These are phyloP conservation scores for Yamadazyma friedrichii DNA, from an alignment of 1,139 yeast species.

Conservation along the genomic window DNA sequence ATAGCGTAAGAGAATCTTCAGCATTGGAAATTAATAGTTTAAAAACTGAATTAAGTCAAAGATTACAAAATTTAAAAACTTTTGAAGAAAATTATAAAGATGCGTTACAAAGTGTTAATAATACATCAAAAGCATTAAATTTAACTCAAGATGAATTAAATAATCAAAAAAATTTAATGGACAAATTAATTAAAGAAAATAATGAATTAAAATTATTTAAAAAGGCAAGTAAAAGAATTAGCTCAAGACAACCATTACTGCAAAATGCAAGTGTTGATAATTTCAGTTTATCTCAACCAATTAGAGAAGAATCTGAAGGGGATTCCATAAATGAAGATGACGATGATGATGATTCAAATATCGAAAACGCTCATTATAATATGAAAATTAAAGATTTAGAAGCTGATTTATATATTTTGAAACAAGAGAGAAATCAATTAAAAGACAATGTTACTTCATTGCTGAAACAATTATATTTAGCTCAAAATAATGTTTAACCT, in stretches of 20 bases:
- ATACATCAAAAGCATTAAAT: conserved; percentile 72
- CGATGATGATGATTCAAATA: conserved; percentile 48
- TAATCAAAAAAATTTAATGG: conserved; percentile 56
- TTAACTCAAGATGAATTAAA: conserved; percentile 70
- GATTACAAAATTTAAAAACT: conserved; percentile 33
- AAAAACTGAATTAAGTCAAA: conserved; percentile 32
- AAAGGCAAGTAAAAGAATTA: conserved; percentile 38
- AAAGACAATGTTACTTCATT: conserved; percentile 60
- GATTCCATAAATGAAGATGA: conserved; percentile 7
- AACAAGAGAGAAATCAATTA: conserved; percentile 81
- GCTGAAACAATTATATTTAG: conserved; percentile 52
- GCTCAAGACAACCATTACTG: conserved; percentile 24
- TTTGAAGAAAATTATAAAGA: conserved; percentile 61
- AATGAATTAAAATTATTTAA: conserved; percentile 63
- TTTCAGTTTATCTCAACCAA: conserved; percentile 12
- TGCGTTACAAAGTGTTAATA: conserved; percentile 69
- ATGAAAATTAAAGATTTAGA: conserved; percentile 79
- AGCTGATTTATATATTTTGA: conserved; percentile 77
- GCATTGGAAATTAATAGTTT: conserved; percentile 34
- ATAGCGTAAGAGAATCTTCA: conserved; percentile 17
- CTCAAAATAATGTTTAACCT: conserved; percentile 2
- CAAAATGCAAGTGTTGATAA: conserved; percentile 16
- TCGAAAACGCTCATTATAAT: conserved; percentile 66
- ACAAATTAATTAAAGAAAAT: conserved; percentile 59
- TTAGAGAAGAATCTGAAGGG: conserved; percentile 15